These are phyloP conservation scores for Ustilago hordei DNA, from an alignment of 1,284 basidiomycete species.

Conservation along the genomic window DNA sequence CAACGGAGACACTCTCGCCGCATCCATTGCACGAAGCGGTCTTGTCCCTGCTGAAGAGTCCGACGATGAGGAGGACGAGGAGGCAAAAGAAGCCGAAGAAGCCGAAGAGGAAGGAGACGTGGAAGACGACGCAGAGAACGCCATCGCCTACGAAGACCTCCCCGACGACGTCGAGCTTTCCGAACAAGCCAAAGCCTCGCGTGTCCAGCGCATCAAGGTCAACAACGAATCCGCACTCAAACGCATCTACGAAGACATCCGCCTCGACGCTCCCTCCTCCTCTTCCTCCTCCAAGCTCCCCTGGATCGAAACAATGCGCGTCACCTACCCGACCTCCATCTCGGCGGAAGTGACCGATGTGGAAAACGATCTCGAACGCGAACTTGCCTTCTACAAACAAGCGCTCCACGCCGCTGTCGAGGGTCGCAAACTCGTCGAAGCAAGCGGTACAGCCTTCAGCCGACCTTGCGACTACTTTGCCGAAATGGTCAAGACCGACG, in stretches of 20 bases:
- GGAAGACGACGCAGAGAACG: constrained; percentile 35
- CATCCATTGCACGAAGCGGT: constrained; percentile 63
- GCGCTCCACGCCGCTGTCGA: constrained; percentile 83
- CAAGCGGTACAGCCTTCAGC: constrained; percentile 82
- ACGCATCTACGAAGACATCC: constrained; percentile 60
- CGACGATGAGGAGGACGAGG: constrained; percentile 53
- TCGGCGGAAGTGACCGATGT: constrained; percentile 75
- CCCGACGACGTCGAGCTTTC: constrained; percentile 58
- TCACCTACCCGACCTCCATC: constrained; percentile 53
- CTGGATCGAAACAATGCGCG: constrained; percentile 67
- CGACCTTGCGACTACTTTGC: constrained; percentile 97
- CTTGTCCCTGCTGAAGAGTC: constrained; percentile 48
- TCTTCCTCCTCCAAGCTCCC: constrained; percentile 53
- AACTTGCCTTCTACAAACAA: constrained; percentile 98
- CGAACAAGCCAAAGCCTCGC: constrained; percentile 53
- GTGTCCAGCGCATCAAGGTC: constrained; percentile 62
- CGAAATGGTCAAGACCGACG: constrained; percentile 98
- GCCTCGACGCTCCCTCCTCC: constrained; percentile 51
- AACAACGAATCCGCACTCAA: constrained; percentile 62
- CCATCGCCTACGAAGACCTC: constrained; percentile 55
- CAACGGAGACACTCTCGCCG: constrained; percentile 63
- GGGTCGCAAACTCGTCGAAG: constrained; percentile 81
- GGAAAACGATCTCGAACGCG: constrained; percentile 89
- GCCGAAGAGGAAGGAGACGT: constrained; percentile 50
- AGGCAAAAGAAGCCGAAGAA: constrained; percentile 43